Evolutionary conservation across 2,329 filamentous ascomycete genomes (phyloP), one percentile per base, ranked within the genome.

Genomic region (Pyrenochaeta sp.): DNA sequence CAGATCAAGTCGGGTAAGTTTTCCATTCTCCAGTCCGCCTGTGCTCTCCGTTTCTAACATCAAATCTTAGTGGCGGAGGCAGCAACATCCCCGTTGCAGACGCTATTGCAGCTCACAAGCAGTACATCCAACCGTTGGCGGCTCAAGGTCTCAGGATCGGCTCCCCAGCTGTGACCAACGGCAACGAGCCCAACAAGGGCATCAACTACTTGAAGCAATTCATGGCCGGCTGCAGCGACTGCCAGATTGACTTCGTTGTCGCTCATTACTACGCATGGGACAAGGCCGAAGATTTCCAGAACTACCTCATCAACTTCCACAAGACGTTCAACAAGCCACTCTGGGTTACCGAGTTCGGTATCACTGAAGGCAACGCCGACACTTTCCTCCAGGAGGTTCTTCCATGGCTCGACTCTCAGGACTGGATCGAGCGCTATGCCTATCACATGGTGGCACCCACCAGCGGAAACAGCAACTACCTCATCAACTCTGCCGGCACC

Each of bases 261-360:
- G 64, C 72, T n/a, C 75, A 77, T 57, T 77, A 69, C 67, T 77
- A 77, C 54, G 66, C 71, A 35, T 63, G 59, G 53, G 65, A 45
- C 49, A 69, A 72, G 37, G 59, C 71, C 33, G 57, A 64, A 7
- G 63, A 69, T 50, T 76, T 77, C 64, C 68, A 73, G 48, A 56
- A 61, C 45, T 71, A 77, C 57, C 85, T 75, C 17, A 52, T 17
- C 4, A 66, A 69, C 31, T 69, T 73, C 46, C 59, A 71, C 58
- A 27, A 64, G 21, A 56, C 57, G 18, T 64, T 66, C 49, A 61
- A 63, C 42, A 68, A 66, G 64, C 68, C 68, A 9, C 55, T 77
- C 45, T 77, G 74, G 73, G 56, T 77, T 44, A 75, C 68, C 17
- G 75, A 77, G 55, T 76, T 75, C 49, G 69, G 65, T 20, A 56